phyloP scores from a whole-genome alignment of 2,329 filamentous ascomycete species.

The Coniochaeta ligniaria region DNA sequence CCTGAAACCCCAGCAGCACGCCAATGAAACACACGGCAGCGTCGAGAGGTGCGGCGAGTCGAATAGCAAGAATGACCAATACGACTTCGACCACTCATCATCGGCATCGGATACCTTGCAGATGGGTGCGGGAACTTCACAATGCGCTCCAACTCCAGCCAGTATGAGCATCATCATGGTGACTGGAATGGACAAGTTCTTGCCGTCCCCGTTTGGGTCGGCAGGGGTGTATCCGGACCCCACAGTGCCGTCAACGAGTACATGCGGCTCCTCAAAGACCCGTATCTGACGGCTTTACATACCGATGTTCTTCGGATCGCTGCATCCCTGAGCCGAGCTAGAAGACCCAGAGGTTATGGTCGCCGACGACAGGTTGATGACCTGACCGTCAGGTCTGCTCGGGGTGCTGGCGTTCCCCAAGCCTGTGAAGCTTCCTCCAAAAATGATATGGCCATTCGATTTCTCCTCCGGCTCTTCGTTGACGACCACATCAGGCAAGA shows the following conservation, averaged over 20 bases:
- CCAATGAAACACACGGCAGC: no score
- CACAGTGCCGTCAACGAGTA: slow-evolving; percentile 38
- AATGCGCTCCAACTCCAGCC: no score
- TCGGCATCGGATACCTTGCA: no score
- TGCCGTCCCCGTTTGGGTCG: slow-evolving; percentile 39
- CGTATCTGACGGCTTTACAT: slow-evolving; percentile 18
- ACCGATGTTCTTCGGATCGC: slow-evolving; percentile 56
- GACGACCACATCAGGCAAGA: slow-evolving; percentile 62
- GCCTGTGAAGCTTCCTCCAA: slow-evolving; percentile 84
- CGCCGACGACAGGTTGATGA: slow-evolving; percentile 78
- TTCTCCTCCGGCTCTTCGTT: slow-evolving; percentile 50
- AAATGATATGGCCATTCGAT: slow-evolving; percentile 78
- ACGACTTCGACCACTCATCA: no score
- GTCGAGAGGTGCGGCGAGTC: no score
- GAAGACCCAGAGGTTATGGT: slow-evolving; percentile 62
- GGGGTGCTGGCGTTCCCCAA: slow-evolving; percentile 72
- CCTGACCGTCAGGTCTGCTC: slow-evolving; percentile 62
- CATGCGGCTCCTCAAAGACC: slow-evolving; percentile 32
- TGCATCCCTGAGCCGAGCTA: slow-evolving; percentile 56
- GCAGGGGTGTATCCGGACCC: slow-evolving; percentile 22
- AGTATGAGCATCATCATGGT: slow-evolving; percentile 17
- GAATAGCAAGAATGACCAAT: no score
- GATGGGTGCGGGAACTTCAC: no score
- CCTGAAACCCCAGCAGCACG: no score
- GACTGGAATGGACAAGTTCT: slow-evolving; percentile 20